Evolutionary conservation across 2,329 filamentous ascomycete genomes (phyloP).

Genomic region (Microsporum canis): DNA sequence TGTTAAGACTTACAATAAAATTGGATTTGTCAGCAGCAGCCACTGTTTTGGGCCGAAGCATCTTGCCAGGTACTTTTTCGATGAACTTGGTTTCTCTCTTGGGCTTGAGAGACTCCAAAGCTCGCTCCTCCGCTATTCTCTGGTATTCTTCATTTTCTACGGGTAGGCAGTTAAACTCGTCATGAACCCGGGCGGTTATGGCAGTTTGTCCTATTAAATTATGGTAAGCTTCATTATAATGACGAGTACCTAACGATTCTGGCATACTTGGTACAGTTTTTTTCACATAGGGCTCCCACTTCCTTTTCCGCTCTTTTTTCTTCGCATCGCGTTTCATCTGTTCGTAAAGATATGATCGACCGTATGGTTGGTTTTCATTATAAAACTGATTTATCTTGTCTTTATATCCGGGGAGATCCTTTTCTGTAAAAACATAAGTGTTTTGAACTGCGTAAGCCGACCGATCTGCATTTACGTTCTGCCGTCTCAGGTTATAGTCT

Average conservation of each 20-base stretch:
- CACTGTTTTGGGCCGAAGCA: conserved; percentile 49
- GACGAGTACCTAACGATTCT: neutral
- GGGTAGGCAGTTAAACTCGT: conserved; percentile 65
- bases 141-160: conserved; percentile 61
- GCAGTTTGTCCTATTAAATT: conserved; percentile 59
- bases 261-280: conserved; percentile 59
- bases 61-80: conserved; percentile 34
- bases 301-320: conserved; percentile 40
- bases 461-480: conserved; percentile 40
- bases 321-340: conserved; percentile 35
- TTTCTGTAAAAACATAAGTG: conserved; percentile 86
- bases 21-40: conserved; percentile 33
- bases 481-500: conserved; percentile 72
- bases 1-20: conserved; percentile 31
- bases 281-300: conserved; percentile 46
- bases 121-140: conserved; percentile 47
- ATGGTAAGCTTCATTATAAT: neutral
- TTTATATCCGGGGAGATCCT: conserved; percentile 71
- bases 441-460: conserved; percentile 51
- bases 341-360: conserved; percentile 37
- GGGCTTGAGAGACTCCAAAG: conserved; percentile 49
- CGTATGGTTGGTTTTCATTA: conserved; percentile 26
- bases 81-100: conserved; percentile 46
- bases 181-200: conserved; percentile 58
- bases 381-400: conserved; percentile 34